phyloP scores from a whole-genome alignment of 192 early-diverging fungal species.

The Gaertneriomyces sp. region DNA sequence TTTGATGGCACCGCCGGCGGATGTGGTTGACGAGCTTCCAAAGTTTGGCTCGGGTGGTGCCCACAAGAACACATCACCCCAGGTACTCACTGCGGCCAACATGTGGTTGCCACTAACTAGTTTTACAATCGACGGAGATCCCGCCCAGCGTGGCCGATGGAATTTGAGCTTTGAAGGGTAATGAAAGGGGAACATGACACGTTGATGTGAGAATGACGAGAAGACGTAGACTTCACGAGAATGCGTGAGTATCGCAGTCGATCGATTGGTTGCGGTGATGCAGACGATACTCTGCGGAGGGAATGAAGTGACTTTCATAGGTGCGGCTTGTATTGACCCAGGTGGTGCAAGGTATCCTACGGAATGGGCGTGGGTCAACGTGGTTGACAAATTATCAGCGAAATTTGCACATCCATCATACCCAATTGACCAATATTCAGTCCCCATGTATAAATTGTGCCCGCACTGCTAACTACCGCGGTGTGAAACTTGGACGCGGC shows the following conservation, averaged over 20 bases:
- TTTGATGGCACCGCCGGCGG: too few species aligned
- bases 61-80: constrained; percentile 62
- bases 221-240: constrained; percentile 60
- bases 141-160: constrained; percentile 2
- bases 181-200: constrained; percentile 45
- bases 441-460: constrained; percentile 66
- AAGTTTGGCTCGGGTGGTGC: constrained; percentile 33
- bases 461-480: constrained; percentile 52
- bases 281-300: constrained; percentile 50
- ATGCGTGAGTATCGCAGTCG: constrained; percentile 59
- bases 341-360: constrained; percentile 28
- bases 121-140: constrained; percentile 17
- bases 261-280: constrained; percentile 61
- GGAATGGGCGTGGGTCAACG: neutral
- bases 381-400: neutral
- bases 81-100: constrained; percentile 33
- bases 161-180: constrained; percentile 4
- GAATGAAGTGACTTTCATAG: constrained; percentile 61
- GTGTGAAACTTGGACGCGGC: constrained; percentile 70
- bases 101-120: constrained; percentile 46
- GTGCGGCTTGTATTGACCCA: constrained; percentile 42
- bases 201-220: constrained; percentile 45
- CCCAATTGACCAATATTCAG: constrained; percentile 73
- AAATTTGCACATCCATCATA: neutral
- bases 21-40: constrained; percentile 5